These are phyloP conservation scores for Blastocladiella britannica DNA, from an alignment of 192 early-diverging fungal genomes.

Conservation along the genomic window DNA sequence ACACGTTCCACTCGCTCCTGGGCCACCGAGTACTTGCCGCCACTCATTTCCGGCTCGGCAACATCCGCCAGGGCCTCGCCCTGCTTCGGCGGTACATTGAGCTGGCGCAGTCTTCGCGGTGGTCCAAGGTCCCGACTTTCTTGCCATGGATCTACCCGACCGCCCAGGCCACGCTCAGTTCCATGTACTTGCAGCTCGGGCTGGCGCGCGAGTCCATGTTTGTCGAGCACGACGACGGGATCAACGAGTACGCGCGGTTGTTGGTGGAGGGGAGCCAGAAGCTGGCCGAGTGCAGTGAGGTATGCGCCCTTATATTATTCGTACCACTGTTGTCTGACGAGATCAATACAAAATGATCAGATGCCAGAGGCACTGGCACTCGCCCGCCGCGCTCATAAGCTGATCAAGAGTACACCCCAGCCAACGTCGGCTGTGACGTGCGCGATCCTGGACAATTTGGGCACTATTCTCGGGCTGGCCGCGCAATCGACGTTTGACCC, in stretches of 20 bases:
- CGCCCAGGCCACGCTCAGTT: too few relatives aligned
- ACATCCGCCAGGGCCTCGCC: not conserved
- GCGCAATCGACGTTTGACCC: not conserved
- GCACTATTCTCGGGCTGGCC: not conserved
- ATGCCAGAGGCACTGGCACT: too few relatives aligned
- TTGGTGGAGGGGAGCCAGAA: not conserved
- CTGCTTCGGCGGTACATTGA: not conserved
- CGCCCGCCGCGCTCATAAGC: too few relatives aligned
- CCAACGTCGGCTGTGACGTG: not conserved
- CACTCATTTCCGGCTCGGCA: not conserved
- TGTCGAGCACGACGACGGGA: not conserved
- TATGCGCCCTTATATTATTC: not conserved
- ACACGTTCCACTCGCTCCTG: not conserved
- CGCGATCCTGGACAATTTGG: not conserved
- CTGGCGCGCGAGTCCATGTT: not conserved
- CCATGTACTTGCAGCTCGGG: not conserved
- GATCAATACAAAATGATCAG: too few relatives aligned
- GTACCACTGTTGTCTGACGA: too few relatives aligned
- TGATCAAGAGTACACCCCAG: too few relatives aligned
- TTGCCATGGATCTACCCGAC: too few relatives aligned
- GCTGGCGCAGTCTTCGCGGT: too few relatives aligned
- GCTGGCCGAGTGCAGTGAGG: not conserved
- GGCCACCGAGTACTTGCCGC: not conserved
- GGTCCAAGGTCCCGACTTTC: too few relatives aligned
- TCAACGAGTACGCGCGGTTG: not conserved